Evolutionary conservation across 768 basidiomycete species (phyloP), one percentile per base, ranked within the genome.

Genomic region (Tephrocybe sp.): DNA sequence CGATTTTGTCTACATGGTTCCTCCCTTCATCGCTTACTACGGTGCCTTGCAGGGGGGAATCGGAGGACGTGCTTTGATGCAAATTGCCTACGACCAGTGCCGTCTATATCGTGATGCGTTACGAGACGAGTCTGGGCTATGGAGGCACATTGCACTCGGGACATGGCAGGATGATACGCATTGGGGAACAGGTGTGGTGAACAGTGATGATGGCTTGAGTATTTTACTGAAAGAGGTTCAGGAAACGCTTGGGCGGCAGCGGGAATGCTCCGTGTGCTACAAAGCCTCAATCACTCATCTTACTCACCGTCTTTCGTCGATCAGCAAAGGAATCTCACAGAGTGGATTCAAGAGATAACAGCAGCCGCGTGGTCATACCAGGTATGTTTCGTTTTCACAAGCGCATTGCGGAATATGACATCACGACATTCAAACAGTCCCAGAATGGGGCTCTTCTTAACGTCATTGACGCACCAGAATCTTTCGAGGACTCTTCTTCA

Each of bases 241-340:
- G 79, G 79, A 3, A 87, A 87, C 59, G 86, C 67, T 1, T 87
- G 85, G 86, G 85, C 83, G 0, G 83, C 84, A 2, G 78, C 78
- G 1, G 84, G 86, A 3, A 82, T 84, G 78, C 65, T 83, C 21
- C 73, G 83, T 6, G 84, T 86, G 2, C 64, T 80, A 9, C 70
- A 74, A 37, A 85, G 80, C 0, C 71, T 86, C 40, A 69, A 71
- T 39, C 71, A 75, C 43, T 77, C 81, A 0, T 62, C 64, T n/a
- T 67, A 71, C 47, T 69, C 71, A 5, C 51, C 51, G 1, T 42
- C 66, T 20, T 72, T 83, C 51, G 28, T 56, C 33, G 55, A 58
- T 7, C 74, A 83, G 48, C 71, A 73, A 54, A 46, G 50, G 2
- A 71, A 83, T 54, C 68, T 85, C 11, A 72, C 67, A 11, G 54